These are phyloP conservation scores for Thelephora aurantiotincta DNA, from an alignment of 768 basidiomycete genomes.

Conservation along the genomic window DNA sequence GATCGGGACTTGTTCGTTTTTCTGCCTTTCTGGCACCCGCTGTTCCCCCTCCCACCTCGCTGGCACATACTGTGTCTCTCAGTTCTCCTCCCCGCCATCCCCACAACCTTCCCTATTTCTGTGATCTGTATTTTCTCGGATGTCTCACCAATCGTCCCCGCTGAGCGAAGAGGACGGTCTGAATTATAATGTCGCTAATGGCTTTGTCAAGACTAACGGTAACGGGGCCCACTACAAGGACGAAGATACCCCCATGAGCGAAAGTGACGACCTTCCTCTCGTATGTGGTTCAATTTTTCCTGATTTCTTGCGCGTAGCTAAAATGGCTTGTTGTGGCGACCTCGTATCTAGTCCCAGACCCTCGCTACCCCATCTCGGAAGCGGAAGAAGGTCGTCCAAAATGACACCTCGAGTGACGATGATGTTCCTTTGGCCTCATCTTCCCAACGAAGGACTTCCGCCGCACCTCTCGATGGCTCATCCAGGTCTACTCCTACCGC, in stretches of 20 bases:
- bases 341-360: slow-evolving; percentile 30
- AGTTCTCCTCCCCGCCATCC: slow-evolving; percentile 8
- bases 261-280: slow-evolving; percentile 59
- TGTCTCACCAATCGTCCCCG: slow-evolving; percentile 36
- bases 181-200: slow-evolving; percentile 17
- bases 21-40: slow-evolving; percentile 15
- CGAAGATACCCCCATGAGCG: slow-evolving; percentile 40
- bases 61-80: slow-evolving; percentile 5
- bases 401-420: slow-evolving; percentile 54
- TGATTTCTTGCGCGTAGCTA: slow-evolving; percentile 1
- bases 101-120: slow-evolving; percentile 2
- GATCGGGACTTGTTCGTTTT: slow-evolving; percentile 24
- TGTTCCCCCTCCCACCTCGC: background rate
- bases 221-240: slow-evolving; percentile 22
- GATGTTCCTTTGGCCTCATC: slow-evolving; percentile 63
- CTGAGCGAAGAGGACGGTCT: slow-evolving; percentile 42
- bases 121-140: slow-evolving; percentile 8
- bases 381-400: slow-evolving; percentile 42
- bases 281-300: slow-evolving; percentile 26
- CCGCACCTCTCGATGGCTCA: slow-evolving; percentile 17
- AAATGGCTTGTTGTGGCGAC: slow-evolving; percentile 35
- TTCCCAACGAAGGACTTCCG: slow-evolving; percentile 27
- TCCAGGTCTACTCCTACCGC: slow-evolving; percentile 12
- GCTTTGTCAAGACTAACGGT: slow-evolving; percentile 29
- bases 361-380: slow-evolving; percentile 26